Evolutionary conservation across 2,329 filamentous ascomycete genomes (phyloP), one percentile per base, ranked within the genome.

Genomic region (Fusarium sp.): DNA sequence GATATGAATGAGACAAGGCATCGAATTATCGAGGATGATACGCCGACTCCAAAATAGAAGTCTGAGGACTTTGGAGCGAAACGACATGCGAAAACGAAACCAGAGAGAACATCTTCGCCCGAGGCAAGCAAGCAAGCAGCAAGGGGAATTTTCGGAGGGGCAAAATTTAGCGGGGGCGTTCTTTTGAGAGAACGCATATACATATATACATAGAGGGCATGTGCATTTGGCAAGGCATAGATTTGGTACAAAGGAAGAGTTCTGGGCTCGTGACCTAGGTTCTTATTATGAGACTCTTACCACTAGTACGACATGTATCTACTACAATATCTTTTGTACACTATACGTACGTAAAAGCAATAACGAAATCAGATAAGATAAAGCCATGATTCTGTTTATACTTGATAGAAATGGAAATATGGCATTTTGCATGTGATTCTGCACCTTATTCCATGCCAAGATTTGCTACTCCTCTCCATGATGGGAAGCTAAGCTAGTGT

Each of bases 161-260:
- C 58, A 70, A 39, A 58, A 35, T 13, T 31, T 61, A 32, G 56
- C 65, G 11, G 53, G 54, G 22, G 65, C 65, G 47, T 69, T 68
- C 25, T 68, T 56, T 49, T 69, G 46, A 65, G 49, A 31, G 40
- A 26, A 22, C 19, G 54, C 31, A 34, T 34, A 28, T 28, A 7
- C 31, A 31, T 19, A 19, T 15, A 52, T 31, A 24, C 5, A 48
- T 64, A 39, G 53, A 60, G 29, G 25, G 28, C 22, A 46, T 46
- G 32, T 43, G 42, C 42, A 50, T 49, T 19, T 48, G 42, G 40
- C 34, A 63, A 34, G 63, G 25, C 41, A 53, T 57, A 57, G 36
- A 60, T 24, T 53, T 53, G 25, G 36, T 40, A 29, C 22, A 47
- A 29, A 34, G 34, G 46, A 36, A 44, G 49, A 42, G 24, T 36